These are phyloP conservation scores for Mucuna pruriens DNA, from an alignment of 306 rosid genomes.

Conservation along the genomic window DNA sequence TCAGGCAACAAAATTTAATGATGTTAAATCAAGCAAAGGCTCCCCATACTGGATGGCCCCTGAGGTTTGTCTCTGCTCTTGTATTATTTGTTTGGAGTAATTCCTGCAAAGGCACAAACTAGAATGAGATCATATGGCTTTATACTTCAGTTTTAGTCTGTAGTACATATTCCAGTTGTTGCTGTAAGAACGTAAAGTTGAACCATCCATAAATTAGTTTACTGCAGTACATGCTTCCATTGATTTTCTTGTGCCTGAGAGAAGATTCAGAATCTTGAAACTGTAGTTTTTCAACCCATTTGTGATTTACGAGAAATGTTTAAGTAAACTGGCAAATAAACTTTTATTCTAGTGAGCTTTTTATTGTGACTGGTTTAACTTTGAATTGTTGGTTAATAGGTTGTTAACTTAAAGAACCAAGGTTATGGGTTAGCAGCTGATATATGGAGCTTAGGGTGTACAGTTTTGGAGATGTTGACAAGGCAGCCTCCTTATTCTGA, in stretches of 20 bases:
- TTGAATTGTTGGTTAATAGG: slow-evolving; percentile 42
- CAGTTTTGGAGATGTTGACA: slow-evolving; percentile 63
- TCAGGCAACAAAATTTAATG: slow-evolving; percentile 66
- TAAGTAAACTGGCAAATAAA: neutral
- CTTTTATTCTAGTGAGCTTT: neutral
- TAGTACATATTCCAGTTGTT: neutral
- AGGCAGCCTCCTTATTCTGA: slow-evolving; percentile 57
- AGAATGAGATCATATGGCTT: slow-evolving; percentile 13
- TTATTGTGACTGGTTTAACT: slow-evolving; percentile 31
- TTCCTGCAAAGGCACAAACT: slow-evolving; percentile 34
- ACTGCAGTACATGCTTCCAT: neutral
- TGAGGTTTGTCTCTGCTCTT: slow-evolving; percentile 54
- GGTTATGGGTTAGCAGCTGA: slow-evolving; percentile 71
- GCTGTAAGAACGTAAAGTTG: slow-evolving; percentile 1
- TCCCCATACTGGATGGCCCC: slow-evolving; percentile 77
- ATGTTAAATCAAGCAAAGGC: slow-evolving; percentile 66
- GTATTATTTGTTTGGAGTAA: slow-evolving; percentile 17
- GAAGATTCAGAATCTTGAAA: slow-evolving; percentile 9
- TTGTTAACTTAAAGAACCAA: slow-evolving; percentile 51
- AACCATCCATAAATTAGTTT: slow-evolving; percentile 2
- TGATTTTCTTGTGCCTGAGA: neutral
- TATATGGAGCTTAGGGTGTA: slow-evolving; percentile 73
- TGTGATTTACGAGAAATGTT: slow-evolving; percentile 17
- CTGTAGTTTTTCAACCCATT: neutral
- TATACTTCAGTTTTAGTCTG: slow-evolving; percentile 22